Conservation (phyloP, 1,284 basidiomycete genomes). For the Rhizoctonia solani region DNA sequence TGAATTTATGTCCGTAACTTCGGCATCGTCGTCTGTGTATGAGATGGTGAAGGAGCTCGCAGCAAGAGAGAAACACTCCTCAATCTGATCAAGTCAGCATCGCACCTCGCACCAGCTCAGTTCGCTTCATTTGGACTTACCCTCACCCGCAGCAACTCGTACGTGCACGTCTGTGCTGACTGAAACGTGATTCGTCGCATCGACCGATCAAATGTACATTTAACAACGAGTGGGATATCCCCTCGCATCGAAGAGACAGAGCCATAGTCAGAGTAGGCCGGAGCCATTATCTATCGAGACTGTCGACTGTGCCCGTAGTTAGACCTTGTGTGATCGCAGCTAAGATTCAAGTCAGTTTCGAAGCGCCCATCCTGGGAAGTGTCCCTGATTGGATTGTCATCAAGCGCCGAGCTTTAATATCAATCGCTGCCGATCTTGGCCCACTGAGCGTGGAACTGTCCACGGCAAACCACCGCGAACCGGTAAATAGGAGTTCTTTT, state of each 20-base stretch:
- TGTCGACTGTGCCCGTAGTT: slow-evolving; percentile 30
- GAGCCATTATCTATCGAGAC: slow-evolving; percentile 8
- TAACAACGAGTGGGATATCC: slow-evolving; percentile 71
- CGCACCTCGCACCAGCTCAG: background rate
- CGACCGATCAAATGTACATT: slow-evolving; percentile 74
- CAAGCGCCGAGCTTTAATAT: background rate
- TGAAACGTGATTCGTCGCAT: slow-evolving; percentile 76
- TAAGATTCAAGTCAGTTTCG: background rate
- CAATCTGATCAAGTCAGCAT: slow-evolving; percentile 57
- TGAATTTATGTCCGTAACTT: slow-evolving; percentile 66
- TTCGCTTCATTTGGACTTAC: slow-evolving; percentile 50
- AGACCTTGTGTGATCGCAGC: slow-evolving; percentile 30
- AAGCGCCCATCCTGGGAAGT: slow-evolving; percentile 31
- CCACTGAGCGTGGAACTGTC: too few species aligned
- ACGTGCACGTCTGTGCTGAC: slow-evolving; percentile 75
- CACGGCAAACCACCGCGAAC: too few species aligned
- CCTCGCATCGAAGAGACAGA: slow-evolving; percentile 31
- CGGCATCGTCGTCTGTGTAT: slow-evolving; percentile 87
- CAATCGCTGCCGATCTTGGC: background rate
- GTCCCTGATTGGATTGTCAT: slow-evolving; percentile 4
- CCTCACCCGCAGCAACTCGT: slow-evolving; percentile 68
- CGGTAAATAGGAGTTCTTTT: too few species aligned
- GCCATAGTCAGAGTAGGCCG: slow-evolving; percentile 33
- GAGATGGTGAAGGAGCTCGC: slow-evolving; percentile 69
- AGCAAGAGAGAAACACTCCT: slow-evolving; percentile 78